Conservation (phyloP, 1,284 basidiomycete genomes). For the Filobasidium uniguttulatum region DNA sequence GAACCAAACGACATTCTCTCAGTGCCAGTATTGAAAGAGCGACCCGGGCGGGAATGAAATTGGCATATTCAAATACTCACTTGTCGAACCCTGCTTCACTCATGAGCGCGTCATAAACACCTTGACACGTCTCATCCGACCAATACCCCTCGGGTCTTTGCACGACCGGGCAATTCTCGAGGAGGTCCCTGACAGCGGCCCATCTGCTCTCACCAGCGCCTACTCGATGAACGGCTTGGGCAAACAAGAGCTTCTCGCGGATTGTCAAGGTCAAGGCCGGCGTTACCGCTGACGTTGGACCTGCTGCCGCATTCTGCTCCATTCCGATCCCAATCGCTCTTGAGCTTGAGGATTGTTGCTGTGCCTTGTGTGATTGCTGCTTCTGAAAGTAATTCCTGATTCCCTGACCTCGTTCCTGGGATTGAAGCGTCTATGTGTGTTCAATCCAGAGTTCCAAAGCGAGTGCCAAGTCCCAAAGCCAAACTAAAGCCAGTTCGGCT, state of each 20-base stretch:
- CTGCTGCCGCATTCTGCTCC: too few species aligned
- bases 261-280: constrained; percentile 7
- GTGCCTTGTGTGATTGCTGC: too few species aligned
- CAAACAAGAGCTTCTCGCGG: constrained; percentile 49
- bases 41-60: not conserved
- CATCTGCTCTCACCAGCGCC: constrained; percentile 42
- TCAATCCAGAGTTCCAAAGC: too few species aligned
- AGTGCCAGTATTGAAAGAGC: not conserved
- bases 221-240: constrained; percentile 70
- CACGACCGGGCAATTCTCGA: not conserved
- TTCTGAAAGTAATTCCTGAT: too few species aligned
- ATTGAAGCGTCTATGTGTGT: too few species aligned
- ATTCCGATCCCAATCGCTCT: too few species aligned
- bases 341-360: too few species aligned
- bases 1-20: not conserved
- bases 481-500: too few species aligned
- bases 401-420: too few species aligned
- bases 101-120: constrained; percentile 14
- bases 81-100: constrained; percentile 10
- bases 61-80: not conserved
- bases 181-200: not conserved
- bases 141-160: not conserved
- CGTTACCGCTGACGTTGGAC: too few species aligned
- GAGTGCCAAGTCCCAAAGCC: too few species aligned
- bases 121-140: constrained; percentile 1